Conservation (phyloP, 2,329 filamentous ascomycete species). For the Fusarium siculi region DNA sequence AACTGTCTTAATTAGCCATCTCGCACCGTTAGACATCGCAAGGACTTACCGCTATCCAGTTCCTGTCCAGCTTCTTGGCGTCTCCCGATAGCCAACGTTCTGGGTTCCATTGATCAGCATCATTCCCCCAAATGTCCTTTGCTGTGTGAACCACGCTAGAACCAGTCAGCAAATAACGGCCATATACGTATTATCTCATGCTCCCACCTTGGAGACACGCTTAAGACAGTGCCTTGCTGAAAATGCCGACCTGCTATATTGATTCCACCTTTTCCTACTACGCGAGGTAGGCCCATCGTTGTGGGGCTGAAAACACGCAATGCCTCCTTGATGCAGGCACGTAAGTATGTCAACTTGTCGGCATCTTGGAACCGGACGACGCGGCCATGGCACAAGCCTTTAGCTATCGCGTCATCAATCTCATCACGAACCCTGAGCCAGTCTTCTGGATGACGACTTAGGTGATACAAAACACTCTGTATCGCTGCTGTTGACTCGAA, state of each 20-base stretch:
- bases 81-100: conserved; percentile 24
- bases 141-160: conserved; percentile 44
- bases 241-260: conserved; percentile 37
- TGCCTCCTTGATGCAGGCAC: conserved; percentile 53
- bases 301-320: conserved; percentile 51
- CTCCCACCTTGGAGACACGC: neutral
- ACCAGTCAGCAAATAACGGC: neutral
- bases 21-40: no score
- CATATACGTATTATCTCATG: neutral
- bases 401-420: conserved; percentile 4
- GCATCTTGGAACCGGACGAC: conserved; percentile 37
- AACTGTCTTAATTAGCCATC: conserved; percentile 16
- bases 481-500: neutral
- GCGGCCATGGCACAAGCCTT: neutral
- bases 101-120: conserved; percentile 45
- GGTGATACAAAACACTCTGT: conserved; percentile 26
- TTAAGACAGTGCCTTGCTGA: neutral
- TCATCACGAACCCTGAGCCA: conserved; percentile 2
- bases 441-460: conserved; percentile 13
- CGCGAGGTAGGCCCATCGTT: conserved; percentile 36
- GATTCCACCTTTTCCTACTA: conserved; percentile 47
- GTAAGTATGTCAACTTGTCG: conserved; percentile 31
- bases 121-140: conserved; percentile 51
- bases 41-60: neutral
- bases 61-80: neutral